Evolutionary conservation across 768 basidiomycete species (phyloP), one percentile per base, ranked within the genome.

Genomic region (Leccinum sublutescens): DNA sequence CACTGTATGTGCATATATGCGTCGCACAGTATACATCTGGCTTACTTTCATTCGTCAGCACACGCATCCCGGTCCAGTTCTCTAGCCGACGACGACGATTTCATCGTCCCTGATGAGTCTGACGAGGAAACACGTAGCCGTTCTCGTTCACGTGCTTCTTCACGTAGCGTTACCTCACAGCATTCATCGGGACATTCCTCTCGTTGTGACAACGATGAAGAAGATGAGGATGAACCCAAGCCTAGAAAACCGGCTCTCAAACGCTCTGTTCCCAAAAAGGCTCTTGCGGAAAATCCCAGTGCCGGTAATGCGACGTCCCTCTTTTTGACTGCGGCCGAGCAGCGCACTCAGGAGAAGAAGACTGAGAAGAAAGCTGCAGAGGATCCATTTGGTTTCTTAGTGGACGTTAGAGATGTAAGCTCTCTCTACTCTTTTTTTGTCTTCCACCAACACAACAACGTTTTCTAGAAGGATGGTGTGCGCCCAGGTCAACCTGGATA

Each of bases 261-360:
- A 36, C 77, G 75, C 49, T 71, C 76, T 31, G 47, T 72, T 15
- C 61, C 70, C 17, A 73, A 70, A 63, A 77, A 71, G 36, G 56
- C 59, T 57, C 71, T 62, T 53, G 59, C 70, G 7, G 67, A 72
- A 5, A 62, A 64, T n/a, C 55, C 72, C 17, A 65, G 70, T 27
- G 71, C 71, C 25, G 66, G 69, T 48, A 73, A 75, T 25, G 70
- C 55, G 5, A 69, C 70, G 38, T 74, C 72, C 45, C 71, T 74
- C 9, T 91, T 95, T 75, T 77, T 95, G 57, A 96, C 94, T 15
- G 87, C 86, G 7, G 94, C 95, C 2, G 94, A 95, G 70, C 82
- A 82, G 63, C 81, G 89, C 6, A 81, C 85, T 50, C 83, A 86
- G 67, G 82, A 85, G 38, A 89, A 87, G 71, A 96, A 93, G 71